These are phyloP conservation scores for Vaucheria bursata DNA, from an alignment of 352 stramenopile species.

Conservation along the genomic window DNA sequence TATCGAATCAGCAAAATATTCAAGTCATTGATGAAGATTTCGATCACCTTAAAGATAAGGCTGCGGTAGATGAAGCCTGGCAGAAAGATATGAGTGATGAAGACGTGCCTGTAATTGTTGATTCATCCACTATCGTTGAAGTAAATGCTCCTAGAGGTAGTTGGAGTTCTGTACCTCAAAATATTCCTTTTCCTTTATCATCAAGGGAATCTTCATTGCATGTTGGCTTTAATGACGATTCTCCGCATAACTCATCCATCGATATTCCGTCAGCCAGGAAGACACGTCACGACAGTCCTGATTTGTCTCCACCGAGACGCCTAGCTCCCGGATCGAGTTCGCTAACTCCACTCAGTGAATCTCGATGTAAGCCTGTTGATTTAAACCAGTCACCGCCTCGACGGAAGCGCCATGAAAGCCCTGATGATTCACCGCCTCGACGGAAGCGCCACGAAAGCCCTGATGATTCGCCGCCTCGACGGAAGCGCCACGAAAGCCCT, in stretches of 20 bases:
- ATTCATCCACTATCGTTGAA: no score
- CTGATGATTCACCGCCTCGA: background rate
- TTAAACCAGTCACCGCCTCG: slow-evolving; percentile 12
- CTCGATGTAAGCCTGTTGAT: background rate
- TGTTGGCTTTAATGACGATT: no score
- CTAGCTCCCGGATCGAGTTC: background rate
- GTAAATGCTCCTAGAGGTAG: no score
- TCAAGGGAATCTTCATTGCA: no score
- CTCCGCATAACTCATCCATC: no score
- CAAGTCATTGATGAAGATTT: slow-evolving; percentile 3
- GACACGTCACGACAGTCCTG: background rate
- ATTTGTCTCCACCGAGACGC: background rate
- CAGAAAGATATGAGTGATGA: slow-evolving; percentile 3
- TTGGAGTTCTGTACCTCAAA: no score
- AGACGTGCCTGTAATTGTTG: background rate
- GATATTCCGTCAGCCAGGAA: background rate
- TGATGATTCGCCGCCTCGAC: slow-evolving; percentile 13
- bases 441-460: slow-evolving; percentile 37
- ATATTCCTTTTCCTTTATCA: no score
- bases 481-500: background rate
- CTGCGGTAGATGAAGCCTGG: background rate
- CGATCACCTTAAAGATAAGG: background rate
- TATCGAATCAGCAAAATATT: background rate
- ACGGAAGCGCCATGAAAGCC: slow-evolving; percentile 3
- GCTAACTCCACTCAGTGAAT: background rate